These are phyloP conservation scores for Mortierella sp. DNA, from an alignment of 371 early-diverging fungal genomes.

Conservation along the genomic window DNA sequence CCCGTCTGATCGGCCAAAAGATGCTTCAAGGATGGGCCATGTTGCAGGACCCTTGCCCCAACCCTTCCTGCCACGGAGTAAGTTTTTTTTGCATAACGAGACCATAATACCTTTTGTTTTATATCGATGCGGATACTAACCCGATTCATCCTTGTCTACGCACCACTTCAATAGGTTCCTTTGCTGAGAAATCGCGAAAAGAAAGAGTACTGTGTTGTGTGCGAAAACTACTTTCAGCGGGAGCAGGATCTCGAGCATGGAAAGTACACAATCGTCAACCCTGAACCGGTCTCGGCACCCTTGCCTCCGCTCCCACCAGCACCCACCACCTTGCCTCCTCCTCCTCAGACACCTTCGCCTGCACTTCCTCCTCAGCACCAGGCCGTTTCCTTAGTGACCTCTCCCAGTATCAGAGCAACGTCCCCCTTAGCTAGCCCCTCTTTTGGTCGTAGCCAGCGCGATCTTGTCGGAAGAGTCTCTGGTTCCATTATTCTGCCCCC, in stretches of 20 bases:
- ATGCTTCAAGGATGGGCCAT: slow-evolving; percentile 81
- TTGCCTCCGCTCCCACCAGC: slow-evolving; percentile 11
- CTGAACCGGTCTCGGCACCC: background rate
- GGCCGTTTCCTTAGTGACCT: background rate
- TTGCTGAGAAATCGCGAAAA: slow-evolving; percentile 72
- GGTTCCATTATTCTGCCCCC: slow-evolving; percentile 45
- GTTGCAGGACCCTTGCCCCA: slow-evolving; percentile 76
- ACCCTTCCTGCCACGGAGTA: slow-evolving; percentile 71
- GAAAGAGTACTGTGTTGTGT: slow-evolving; percentile 76
- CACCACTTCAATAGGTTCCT: slow-evolving; percentile 62
- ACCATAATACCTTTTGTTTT: background rate
- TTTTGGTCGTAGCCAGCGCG: slow-evolving; percentile 31
- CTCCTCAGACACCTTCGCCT: slow-evolving; percentile 28
- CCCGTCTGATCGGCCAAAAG: slow-evolving; percentile 75
- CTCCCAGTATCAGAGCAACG: slow-evolving; percentile 24
- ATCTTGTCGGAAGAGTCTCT: slow-evolving; percentile 35
- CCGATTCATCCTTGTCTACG: background rate
- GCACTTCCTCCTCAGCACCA: slow-evolving; percentile 19
- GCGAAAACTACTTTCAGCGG: slow-evolving; percentile 62
- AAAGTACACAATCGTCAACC: slow-evolving; percentile 33
- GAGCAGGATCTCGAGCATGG: slow-evolving; percentile 55
- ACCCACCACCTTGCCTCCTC: slow-evolving; percentile 1
- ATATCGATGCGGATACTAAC: background rate
- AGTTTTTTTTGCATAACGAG: slow-evolving; percentile 1
- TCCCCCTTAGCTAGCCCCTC: slow-evolving; percentile 45